Conservation (phyloP, 192 early-diverging fungal genomes). For the Rhizophagus prolifer region DNA sequence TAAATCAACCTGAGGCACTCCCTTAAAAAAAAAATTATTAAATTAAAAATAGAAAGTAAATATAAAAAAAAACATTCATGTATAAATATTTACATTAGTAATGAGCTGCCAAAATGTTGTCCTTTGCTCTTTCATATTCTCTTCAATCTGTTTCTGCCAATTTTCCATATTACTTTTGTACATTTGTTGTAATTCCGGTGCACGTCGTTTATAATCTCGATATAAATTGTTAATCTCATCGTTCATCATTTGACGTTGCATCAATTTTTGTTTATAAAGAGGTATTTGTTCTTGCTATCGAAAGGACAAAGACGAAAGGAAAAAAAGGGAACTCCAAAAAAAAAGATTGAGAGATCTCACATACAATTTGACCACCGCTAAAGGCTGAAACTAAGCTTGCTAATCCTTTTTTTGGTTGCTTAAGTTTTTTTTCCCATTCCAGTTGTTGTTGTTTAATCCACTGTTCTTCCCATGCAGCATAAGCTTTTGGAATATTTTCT, state of each 20-base stretch:
- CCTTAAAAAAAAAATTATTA: background rate
- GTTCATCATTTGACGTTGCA: slow-evolving; percentile 58
- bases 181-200: slow-evolving; percentile 68
- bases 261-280: slow-evolving; percentile 59
- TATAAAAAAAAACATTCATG: background rate
- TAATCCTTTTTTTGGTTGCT: slow-evolving; percentile 51
- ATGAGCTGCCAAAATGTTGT: slow-evolving; percentile 84
- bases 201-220: slow-evolving; percentile 65
- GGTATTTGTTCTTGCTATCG: slow-evolving; percentile 58
- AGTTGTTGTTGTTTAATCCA: slow-evolving; percentile 59
- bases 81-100: slow-evolving; percentile 40
- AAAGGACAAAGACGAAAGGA: background rate
- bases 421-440: slow-evolving; percentile 68
- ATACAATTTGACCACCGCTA: slow-evolving; percentile 39
- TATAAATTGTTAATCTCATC: slow-evolving; percentile 60
- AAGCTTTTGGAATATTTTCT: slow-evolving; percentile 66
- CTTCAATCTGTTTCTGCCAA: slow-evolving; percentile 58
- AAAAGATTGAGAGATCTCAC: no score
- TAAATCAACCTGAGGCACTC: background rate
- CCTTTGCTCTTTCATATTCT: slow-evolving; percentile 87
- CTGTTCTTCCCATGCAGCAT: slow-evolving; percentile 67
- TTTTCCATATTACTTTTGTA: slow-evolving; percentile 65
- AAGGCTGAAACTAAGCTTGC: slow-evolving; percentile 54
- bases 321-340: background rate
- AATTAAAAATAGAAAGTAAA: background rate